phyloP scores from a whole-genome alignment of 1,284 basidiomycete genomes.

The Pseudozyma tsukubaensis region DNA sequence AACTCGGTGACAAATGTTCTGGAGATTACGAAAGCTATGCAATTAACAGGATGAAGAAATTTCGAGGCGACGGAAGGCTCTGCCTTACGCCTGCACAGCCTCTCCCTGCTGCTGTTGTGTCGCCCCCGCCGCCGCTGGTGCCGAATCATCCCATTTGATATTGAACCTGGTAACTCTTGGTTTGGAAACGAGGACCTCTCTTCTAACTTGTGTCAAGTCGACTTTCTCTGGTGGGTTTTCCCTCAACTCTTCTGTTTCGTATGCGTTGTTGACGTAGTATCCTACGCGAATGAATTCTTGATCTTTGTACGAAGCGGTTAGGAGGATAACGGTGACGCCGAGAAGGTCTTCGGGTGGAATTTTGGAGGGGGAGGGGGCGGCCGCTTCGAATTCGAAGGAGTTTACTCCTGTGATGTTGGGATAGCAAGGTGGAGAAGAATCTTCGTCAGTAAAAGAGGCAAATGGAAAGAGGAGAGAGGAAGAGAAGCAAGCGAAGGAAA shows the following conservation, averaged over 20 bases:
- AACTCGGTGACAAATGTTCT: neutral
- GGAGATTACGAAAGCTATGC: too few species aligned
- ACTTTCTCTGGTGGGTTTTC: constrained; percentile 66
- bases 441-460: neutral
- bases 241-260: constrained; percentile 82
- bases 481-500: neutral
- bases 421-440: neutral
- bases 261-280: constrained; percentile 99
- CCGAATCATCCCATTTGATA: constrained; percentile 69
- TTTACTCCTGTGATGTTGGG: constrained; percentile 75
- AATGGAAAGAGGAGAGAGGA: neutral
- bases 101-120: neutral
- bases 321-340: constrained; percentile 88
- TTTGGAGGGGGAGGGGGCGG: constrained; percentile 72
- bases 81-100: neutral
- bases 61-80: too few species aligned
- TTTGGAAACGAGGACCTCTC: constrained; percentile 88
- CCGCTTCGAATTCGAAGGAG: constrained; percentile 89
- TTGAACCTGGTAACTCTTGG: constrained; percentile 87
- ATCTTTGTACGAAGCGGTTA: constrained; percentile 86
- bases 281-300: constrained; percentile 99
- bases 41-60: too few species aligned
- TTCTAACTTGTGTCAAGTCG: constrained; percentile 74
- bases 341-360: constrained; percentile 86
- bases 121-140: constrained; percentile 1